Evolutionary conservation across 2,329 filamentous ascomycete species (phyloP).

Genomic region (Colletotrichum godetiae): DNA sequence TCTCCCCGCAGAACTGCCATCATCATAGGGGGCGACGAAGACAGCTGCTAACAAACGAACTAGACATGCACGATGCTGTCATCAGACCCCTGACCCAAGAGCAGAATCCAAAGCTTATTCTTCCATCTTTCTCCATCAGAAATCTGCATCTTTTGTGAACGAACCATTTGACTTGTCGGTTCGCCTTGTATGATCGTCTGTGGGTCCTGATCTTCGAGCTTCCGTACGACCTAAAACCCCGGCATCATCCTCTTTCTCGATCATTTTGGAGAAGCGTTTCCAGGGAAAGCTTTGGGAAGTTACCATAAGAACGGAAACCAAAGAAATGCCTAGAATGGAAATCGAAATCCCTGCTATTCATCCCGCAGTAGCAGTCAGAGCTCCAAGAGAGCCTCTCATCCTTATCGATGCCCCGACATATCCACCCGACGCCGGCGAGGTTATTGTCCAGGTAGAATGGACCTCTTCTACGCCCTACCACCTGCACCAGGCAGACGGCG

Average conservation of each 20-base stretch:
- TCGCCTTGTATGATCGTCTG: not conserved
- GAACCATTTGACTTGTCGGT: not conserved
- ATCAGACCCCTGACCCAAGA: slow-evolving; percentile 19
- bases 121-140: not conserved
- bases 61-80: slow-evolving; percentile 34
- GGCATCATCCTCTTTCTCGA: not conserved
- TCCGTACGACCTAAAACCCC: not conserved
- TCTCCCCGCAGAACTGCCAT: slow-evolving; percentile 9
- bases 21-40: not conserved
- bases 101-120: slow-evolving; percentile 14
- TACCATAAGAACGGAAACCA: not conserved
- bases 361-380: slow-evolving; percentile 40
- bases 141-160: not conserved
- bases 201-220: not conserved
- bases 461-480: slow-evolving; percentile 71
- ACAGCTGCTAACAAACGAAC: slow-evolving; percentile 5
- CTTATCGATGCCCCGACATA: slow-evolving; percentile 41
- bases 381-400: slow-evolving; percentile 39
- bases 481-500: slow-evolving; percentile 71
- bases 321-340: slow-evolving; percentile 19
- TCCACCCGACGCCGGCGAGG: slow-evolving; percentile 56
- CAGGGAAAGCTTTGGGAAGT: not conserved
- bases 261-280: not conserved
- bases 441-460: slow-evolving; percentile 66
- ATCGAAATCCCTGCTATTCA: slow-evolving; percentile 40